These are phyloP conservation scores for apple (Malus domestica) DNA, from an alignment of 306 rosid species.

Conservation along the genomic window DNA sequence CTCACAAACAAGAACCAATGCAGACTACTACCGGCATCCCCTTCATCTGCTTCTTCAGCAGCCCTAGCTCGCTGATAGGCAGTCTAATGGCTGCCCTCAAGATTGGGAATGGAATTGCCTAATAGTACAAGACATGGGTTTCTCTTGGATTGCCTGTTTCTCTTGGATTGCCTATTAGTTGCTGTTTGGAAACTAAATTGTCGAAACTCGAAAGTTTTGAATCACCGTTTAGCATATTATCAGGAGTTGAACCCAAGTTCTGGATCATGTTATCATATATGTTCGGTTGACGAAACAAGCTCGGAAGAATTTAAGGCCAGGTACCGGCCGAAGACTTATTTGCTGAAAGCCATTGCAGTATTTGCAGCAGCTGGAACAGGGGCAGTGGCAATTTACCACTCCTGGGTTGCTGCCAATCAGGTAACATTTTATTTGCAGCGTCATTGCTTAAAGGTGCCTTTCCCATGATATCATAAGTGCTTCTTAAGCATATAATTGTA, in stretches of 20 bases:
- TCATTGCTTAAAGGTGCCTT: conserved; percentile 1
- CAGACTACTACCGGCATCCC: no score
- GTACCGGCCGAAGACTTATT: conserved; percentile 77
- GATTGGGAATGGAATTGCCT: not conserved
- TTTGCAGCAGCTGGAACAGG: conserved; percentile 65
- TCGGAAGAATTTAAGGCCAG: conserved; percentile 53
- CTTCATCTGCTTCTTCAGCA: not conserved
- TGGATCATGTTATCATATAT: conserved; percentile 70
- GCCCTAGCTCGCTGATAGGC: not conserved
- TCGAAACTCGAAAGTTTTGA: not conserved
- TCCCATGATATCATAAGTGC: not conserved
- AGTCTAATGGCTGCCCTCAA: no score
- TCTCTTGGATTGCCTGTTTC: not conserved
- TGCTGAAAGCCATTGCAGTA: conserved; percentile 74
- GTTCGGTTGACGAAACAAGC: conserved; percentile 70
- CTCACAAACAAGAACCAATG: not conserved
- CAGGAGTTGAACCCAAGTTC: conserved; percentile 51
- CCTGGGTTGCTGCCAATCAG: conserved; percentile 98
- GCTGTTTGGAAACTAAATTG: not conserved
- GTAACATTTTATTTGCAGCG: conserved; percentile 30
- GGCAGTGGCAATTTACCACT: conserved; percentile 74
- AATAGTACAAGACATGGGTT: not conserved
- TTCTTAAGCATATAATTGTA: not conserved
- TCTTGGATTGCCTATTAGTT: not conserved
- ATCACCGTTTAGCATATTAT: conserved; percentile 23